Evolutionary conservation across 306 rosid genomes (phyloP).

Genomic region (Amphicarpaea edgeworthii): DNA sequence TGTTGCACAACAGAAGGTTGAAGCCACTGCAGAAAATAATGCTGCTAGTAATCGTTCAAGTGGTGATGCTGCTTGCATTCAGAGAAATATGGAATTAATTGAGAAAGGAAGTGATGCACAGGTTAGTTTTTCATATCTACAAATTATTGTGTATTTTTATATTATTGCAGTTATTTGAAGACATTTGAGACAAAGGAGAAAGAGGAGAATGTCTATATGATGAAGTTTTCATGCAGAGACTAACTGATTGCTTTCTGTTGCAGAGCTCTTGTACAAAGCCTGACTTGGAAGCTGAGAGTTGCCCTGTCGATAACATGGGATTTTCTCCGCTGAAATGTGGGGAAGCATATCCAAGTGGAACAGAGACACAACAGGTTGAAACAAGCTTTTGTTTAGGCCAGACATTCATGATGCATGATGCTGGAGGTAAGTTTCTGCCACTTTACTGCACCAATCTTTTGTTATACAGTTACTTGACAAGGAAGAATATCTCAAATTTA

Average conservation of each 20-base stretch:
- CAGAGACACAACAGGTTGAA: slow-evolving; percentile 58
- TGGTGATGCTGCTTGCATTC: slow-evolving; percentile 62
- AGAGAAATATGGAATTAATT: slow-evolving; percentile 64
- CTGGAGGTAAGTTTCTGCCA: slow-evolving; percentile 61
- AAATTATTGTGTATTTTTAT: slow-evolving; percentile 12
- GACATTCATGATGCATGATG: slow-evolving; percentile 50
- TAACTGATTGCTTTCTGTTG: slow-evolving; percentile 59
- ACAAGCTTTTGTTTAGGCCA: slow-evolving; percentile 48
- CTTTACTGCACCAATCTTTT: slow-evolving; percentile 25
- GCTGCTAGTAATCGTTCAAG: slow-evolving; percentile 75
- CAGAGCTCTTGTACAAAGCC: slow-evolving; percentile 98
- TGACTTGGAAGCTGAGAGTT: slow-evolving; percentile 76
- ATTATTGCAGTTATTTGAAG: slow-evolving; percentile 13
- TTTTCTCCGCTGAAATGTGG: slow-evolving; percentile 54
- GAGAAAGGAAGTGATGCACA: slow-evolving; percentile 94
- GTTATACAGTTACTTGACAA: background rate
- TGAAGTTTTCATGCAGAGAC: slow-evolving; percentile 48
- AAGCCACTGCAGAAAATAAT: slow-evolving; percentile 84
- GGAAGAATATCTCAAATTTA: slow-evolving; percentile 46
- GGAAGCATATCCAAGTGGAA: slow-evolving; percentile 53
- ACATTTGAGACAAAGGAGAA: slow-evolving; percentile 18
- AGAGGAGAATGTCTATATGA: slow-evolving; percentile 42
- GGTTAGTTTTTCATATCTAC: slow-evolving; percentile 60
- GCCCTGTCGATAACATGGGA: slow-evolving; percentile 55
- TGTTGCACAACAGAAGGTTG: slow-evolving; percentile 66